Base-by-base conservation (phyloP, 2,329 filamentous ascomycete genomes). In the Calonectria pteridis region DNA sequence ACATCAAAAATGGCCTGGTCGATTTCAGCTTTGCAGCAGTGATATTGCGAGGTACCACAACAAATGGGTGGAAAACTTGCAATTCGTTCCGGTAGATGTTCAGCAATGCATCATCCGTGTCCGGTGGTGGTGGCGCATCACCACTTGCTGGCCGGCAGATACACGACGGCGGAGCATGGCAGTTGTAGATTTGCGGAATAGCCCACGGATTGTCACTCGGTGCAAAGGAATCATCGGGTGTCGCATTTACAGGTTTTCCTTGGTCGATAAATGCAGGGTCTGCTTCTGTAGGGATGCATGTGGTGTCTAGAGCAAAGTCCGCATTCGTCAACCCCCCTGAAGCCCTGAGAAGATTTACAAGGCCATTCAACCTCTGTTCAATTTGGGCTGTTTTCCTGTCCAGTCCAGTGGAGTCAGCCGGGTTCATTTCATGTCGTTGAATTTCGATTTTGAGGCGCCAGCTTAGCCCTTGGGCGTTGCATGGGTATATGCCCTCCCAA, bases 381-480 rank as follows among this genome's bases (percentile, higher is more conserved):
- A 89, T 85, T 71, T 89, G 87, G 0, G 86, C 85, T 3, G 88
- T 89, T 77, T 84, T 85, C 18, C 88, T 89, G 70, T 28, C 35
- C 28, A 49, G 70, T 28, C 35, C 28, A 49, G 23, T 6, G 50
- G 40, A 26, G 69, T 73, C 37, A 72, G 67, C 13, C 55, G 37
- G n/a, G 62, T 59, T 28, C 31, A 70, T 33, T 51, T 6, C 10
- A 28, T 31, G 63, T 28, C 2, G 23, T 29, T 14, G n/a, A 40
- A 26, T 14, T 43, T 18, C 16, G n/a, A 29, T n/a, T 10, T 37
- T 40, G 33, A 29, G 53, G 26, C 37, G 49, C 65, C 59, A 69
- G 69, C 55, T 51, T 35, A 49, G 49, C 65, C 26, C 26, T 64
- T 29, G 31, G 43, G 26, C 28, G 14, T 20, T 50, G 63, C 43